Conservation (phyloP, 2,329 filamentous ascomycete species). For the Dryadomyces quercivorus region DNA sequence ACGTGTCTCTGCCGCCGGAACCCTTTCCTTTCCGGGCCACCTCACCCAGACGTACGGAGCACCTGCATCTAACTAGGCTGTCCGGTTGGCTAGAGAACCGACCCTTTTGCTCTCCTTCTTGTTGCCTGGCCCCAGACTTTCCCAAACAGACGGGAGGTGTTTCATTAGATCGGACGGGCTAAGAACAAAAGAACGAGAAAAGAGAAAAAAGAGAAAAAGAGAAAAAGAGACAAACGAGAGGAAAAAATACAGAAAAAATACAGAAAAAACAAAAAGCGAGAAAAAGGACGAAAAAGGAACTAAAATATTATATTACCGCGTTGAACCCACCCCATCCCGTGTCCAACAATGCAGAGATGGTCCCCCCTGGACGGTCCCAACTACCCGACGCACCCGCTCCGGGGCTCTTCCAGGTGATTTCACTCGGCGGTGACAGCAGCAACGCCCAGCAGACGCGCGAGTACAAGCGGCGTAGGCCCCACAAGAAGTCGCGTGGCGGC, state of each 20-base stretch:
- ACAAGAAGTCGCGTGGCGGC: conserved; percentile 13
- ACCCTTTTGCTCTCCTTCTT: no score
- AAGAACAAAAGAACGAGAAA: no score
- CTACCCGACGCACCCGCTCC: conserved; percentile 3
- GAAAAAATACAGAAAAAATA: no score
- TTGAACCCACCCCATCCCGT: background rate
- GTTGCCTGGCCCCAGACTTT: no score
- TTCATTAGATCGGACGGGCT: no score
- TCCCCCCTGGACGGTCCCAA: background rate
- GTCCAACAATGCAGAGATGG: conserved; percentile 6
- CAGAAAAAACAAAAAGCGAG: no score
- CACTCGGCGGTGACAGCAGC: conserved; percentile 13
- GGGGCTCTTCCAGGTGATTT: conserved; percentile 14
- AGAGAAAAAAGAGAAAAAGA: no score
- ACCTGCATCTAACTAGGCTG: background rate
- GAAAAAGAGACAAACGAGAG: no score
- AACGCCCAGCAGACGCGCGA: conserved; percentile 10
- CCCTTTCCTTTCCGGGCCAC: background rate
- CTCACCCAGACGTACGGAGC: background rate
- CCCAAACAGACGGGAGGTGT: no score
- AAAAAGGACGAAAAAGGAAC: no score
- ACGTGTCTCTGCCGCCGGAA: background rate
- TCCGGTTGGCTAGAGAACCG: no score
- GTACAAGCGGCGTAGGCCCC: conserved; percentile 13
- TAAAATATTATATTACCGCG: no score